phyloP scores from a whole-genome alignment of 495 filamentous ascomycete species.

The Penicillium dipodomyicola region DNA sequence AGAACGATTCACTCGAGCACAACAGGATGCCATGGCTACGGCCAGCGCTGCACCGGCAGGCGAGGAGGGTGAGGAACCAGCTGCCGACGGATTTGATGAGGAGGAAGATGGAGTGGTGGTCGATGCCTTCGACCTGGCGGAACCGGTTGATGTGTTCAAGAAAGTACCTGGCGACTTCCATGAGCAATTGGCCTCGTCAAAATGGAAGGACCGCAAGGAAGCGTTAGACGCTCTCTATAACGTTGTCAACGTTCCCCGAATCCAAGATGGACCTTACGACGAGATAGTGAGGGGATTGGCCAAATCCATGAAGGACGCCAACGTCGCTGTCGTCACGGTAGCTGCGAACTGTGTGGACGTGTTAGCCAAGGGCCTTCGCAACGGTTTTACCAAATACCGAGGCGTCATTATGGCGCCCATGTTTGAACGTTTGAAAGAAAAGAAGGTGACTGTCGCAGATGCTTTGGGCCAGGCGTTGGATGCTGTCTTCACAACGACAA shows the following conservation, averaged over 20 bases:
- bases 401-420: conserved; percentile 77
- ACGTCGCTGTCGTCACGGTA: conserved; percentile 89
- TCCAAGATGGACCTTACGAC: conserved; percentile 86
- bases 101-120: conserved; percentile 70
- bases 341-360: conserved; percentile 93
- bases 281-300: conserved; percentile 79
- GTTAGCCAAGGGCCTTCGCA: conserved; percentile 84
- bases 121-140: conserved; percentile 83
- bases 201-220: conserved; percentile 99
- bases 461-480: conserved; percentile 83
- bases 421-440: conserved; percentile 94
- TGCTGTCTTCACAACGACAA: conserved; percentile 76
- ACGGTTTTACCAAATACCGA: conserved; percentile 76
- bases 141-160: conserved; percentile 82
- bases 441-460: conserved; percentile 87
- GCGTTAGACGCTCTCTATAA: conserved; percentile 78
- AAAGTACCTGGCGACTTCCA: conserved; percentile 79
- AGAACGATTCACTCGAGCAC: conserved; percentile 81
- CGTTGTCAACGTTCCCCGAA: conserved; percentile 78
- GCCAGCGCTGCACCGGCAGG: conserved; percentile 59
- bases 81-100: conserved; percentile 60
- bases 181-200: conserved; percentile 80
- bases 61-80: conserved; percentile 48
- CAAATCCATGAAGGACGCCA: conserved; percentile 98
- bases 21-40: conserved; percentile 76